A percentile compares a stretch with the other conserved stretches of the same genome.
phyloP scores from a whole-genome alignment of 202 grass and related monocot genomes.

The Setaria italica region DNA sequence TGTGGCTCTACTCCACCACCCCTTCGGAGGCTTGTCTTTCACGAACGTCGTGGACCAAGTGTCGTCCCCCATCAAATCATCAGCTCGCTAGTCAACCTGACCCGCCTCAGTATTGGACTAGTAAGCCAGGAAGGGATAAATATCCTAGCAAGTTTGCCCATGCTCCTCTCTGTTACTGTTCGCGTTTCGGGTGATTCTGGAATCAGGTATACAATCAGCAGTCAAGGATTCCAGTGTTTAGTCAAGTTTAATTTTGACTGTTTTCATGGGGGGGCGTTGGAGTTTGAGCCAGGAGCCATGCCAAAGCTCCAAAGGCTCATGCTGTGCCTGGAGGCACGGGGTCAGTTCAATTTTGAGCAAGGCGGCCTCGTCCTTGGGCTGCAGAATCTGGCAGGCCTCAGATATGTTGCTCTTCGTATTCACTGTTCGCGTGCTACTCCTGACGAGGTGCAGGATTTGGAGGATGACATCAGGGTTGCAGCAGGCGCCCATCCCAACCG shows the following conservation, averaged over 20 bases:
- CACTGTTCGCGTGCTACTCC: background rate
- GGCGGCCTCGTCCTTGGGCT: background rate
- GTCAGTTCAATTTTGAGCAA: background rate
- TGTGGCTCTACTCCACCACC: background rate
- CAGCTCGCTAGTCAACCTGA: background rate
- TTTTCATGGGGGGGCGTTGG: background rate
- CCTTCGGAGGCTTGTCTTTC: background rate
- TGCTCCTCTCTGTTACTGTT: background rate
- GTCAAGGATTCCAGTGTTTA: background rate
- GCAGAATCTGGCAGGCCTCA: background rate
- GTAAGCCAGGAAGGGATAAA: background rate
- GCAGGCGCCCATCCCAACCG: background rate
- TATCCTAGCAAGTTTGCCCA: constrained; percentile 1
- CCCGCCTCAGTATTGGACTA: background rate
- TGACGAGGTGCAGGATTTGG: background rate
- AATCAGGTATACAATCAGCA: too few species aligned
- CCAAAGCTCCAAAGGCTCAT: constrained; percentile 11
- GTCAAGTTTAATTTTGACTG: background rate
- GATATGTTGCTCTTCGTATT: background rate
- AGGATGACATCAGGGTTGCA: background rate
- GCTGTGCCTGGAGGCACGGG: background rate
- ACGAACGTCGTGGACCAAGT: too few species aligned
- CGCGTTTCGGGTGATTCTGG: too few species aligned
- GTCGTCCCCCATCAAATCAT: background rate
- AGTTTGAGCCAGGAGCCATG: background rate